Evolutionary conservation across 208 protist species (phyloP).

Genomic region (Leishmania lainsoni): DNA sequence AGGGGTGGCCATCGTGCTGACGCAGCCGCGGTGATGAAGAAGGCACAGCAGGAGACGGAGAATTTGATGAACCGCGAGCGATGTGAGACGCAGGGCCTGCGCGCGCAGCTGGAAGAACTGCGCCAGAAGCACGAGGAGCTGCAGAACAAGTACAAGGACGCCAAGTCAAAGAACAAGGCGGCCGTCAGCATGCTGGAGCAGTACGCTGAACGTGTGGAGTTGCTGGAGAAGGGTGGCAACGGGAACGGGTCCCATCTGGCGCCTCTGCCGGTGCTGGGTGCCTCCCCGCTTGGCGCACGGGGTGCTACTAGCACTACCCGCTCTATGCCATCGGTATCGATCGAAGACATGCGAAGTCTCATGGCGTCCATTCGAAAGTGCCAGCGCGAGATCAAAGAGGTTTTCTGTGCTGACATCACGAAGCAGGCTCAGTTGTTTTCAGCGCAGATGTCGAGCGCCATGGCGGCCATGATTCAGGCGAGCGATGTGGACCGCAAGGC

Average conservation of each 20-base stretch:
- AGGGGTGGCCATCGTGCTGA: conserved; percentile 27
- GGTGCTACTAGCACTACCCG: not conserved
- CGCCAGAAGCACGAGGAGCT: conserved; percentile 84
- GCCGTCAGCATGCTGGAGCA: conserved; percentile 61
- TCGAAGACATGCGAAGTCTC: conserved; percentile 62
- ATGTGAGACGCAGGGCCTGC: conserved; percentile 56
- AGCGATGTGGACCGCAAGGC: conserved; percentile 65
- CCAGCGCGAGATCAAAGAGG: conserved; percentile 73
- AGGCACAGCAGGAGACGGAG: conserved; percentile 81
- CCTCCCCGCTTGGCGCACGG: conserved; percentile 12
- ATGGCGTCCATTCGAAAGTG: conserved; percentile 58
- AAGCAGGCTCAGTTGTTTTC: conserved; percentile 71
- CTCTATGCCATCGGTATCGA: conserved; percentile 27
- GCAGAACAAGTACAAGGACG: conserved; percentile 93
- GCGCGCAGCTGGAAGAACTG: conserved; percentile 75
- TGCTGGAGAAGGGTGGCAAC: conserved; percentile 49
- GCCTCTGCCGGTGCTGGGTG: conserved; percentile 34
- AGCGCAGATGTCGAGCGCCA: conserved; percentile 67
- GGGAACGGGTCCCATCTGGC: conserved; percentile 12
- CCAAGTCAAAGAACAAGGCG: conserved; percentile 89
- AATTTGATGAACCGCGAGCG: conserved; percentile 76
- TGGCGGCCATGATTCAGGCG: conserved; percentile 78
- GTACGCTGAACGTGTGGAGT: conserved; percentile 69
- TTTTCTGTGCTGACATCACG: conserved; percentile 61
- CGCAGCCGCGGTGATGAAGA: conserved; percentile 49